Evolutionary conservation across 495 filamentous ascomycete species (phyloP).

Genomic region (Podospora bellae-mahoneyi): DNA sequence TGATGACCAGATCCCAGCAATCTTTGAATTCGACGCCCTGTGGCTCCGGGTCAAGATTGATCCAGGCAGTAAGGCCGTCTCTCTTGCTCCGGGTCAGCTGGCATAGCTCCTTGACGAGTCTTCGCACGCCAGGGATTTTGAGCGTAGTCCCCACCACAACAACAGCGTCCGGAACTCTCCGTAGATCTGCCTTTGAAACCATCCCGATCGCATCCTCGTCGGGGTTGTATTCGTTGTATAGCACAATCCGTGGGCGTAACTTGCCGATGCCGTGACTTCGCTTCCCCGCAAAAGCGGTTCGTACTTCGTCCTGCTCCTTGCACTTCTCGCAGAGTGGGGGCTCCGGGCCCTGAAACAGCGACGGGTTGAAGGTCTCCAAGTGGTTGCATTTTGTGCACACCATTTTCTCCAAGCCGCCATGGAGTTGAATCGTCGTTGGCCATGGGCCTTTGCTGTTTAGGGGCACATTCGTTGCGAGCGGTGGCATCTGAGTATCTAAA

Average conservation of each 20-base stretch:
- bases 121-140: constrained; percentile 87
- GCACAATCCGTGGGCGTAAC: constrained; percentile 85
- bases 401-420: constrained; percentile 93
- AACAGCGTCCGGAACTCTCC: constrained; percentile 80
- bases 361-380: constrained; percentile 70
- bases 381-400: constrained; percentile 88
- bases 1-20: constrained; percentile 87
- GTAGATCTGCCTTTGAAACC: constrained; percentile 78
- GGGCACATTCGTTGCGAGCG: constrained; percentile 74
- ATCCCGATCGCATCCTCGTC: constrained; percentile 94
- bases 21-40: constrained; percentile 79
- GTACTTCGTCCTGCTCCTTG: constrained; percentile 67
- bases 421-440: constrained; percentile 90
- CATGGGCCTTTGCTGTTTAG: constrained; percentile 73
- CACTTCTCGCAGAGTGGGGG: constrained; percentile 81
- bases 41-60: constrained; percentile 83
- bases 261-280: constrained; percentile 91
- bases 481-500: constrained; percentile 80
- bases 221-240: constrained; percentile 96
- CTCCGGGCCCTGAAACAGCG: constrained; percentile 75
- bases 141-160: constrained; percentile 93
- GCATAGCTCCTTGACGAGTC: constrained; percentile 89
- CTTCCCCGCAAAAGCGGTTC: constrained; percentile 74
- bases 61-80: constrained; percentile 91
- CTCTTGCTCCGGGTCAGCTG: constrained; percentile 69